Conservation (phyloP, 805 yeast genomes). For the Ogataea angusta region DNA sequence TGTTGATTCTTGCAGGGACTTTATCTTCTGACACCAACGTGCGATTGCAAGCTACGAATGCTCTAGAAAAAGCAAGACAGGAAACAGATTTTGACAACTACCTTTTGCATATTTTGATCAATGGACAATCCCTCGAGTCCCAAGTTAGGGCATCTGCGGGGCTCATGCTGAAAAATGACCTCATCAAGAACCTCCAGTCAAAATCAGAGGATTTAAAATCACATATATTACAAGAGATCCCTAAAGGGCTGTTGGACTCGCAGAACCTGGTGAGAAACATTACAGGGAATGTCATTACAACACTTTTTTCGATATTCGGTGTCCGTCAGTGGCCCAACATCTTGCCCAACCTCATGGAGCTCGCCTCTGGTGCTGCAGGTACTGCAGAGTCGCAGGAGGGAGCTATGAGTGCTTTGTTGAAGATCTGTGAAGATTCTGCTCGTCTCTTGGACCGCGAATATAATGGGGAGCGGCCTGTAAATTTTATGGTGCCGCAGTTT, state of each 20-base stretch:
- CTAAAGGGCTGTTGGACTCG: conserved; percentile 49
- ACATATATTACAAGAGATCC: conserved; percentile 35
- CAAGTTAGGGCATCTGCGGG: conserved; percentile 87
- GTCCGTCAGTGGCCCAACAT: conserved; percentile 70
- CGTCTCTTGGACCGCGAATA: conserved; percentile 60
- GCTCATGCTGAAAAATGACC: conserved; percentile 70
- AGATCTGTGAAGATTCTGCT: conserved; percentile 88
- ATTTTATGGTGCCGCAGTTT: conserved; percentile 63
- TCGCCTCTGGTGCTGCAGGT: conserved; percentile 49
- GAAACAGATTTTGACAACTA: conserved; percentile 83
- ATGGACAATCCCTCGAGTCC: conserved; percentile 44
- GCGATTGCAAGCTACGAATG: conserved; percentile 67
- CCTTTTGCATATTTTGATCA: conserved; percentile 63
- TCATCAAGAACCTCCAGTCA: conserved; percentile 40
- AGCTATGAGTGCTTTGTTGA: conserved; percentile 75
- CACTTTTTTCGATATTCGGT: conserved; percentile 68
- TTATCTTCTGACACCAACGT: conserved; percentile 54
- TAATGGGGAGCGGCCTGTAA: conserved; percentile 64
- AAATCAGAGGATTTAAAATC: conserved; percentile 31
- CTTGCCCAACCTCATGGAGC: conserved; percentile 62
- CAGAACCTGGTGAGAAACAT: conserved; percentile 74
- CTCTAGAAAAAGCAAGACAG: conserved; percentile 61
- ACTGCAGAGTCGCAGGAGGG: conserved; percentile 55
- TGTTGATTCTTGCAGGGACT: conserved; percentile 65
- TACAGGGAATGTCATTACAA: conserved; percentile 86